A percentile compares a stretch with the other conserved stretches of the same genome.
These are phyloP conservation scores for Penicillium corylophilum DNA, from an alignment of 2,329 filamentous ascomycete species.

Conservation along the genomic window DNA sequence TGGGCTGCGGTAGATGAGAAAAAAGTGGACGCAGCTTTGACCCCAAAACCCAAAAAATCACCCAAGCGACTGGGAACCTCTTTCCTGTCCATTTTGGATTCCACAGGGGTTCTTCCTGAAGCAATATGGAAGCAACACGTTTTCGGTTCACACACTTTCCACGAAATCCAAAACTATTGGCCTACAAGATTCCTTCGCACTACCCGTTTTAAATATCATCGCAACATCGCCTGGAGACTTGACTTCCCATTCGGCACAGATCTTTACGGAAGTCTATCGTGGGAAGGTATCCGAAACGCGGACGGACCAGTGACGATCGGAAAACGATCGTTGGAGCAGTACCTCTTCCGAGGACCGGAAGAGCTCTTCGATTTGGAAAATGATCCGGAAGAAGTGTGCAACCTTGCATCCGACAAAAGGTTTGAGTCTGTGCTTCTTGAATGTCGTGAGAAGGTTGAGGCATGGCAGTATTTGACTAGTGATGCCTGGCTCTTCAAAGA, in stretches of 20 bases:
- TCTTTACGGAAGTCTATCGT: constrained; percentile 47
- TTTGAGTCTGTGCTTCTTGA: no score
- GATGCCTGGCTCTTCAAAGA: no score
- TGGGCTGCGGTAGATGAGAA: no score
- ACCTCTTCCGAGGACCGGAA: no score
- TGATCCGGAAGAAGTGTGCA: no score
- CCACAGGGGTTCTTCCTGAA: no score
- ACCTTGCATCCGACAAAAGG: no score
- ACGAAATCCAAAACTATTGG: constrained; percentile 53
- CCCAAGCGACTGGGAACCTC: neutral
- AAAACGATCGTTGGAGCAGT: neutral
- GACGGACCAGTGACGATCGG: neutral
- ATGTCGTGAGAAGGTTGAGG: no score
- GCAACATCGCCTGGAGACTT: constrained; percentile 51
- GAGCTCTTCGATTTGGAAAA: no score
- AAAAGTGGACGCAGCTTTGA: no score
- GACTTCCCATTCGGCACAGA: constrained; percentile 53
- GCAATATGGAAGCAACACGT: constrained; percentile 41
- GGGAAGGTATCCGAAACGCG: constrained; percentile 48
- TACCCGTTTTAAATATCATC: constrained; percentile 50
- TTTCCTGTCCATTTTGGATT: neutral
- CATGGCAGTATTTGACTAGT: no score
- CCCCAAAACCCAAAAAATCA: no score
- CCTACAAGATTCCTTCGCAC: constrained; percentile 50
- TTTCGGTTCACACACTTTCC: constrained; percentile 54